phyloP scores from a whole-genome alignment of 2,329 filamentous ascomycete genomes.

The Colletotrichum cereale region DNA sequence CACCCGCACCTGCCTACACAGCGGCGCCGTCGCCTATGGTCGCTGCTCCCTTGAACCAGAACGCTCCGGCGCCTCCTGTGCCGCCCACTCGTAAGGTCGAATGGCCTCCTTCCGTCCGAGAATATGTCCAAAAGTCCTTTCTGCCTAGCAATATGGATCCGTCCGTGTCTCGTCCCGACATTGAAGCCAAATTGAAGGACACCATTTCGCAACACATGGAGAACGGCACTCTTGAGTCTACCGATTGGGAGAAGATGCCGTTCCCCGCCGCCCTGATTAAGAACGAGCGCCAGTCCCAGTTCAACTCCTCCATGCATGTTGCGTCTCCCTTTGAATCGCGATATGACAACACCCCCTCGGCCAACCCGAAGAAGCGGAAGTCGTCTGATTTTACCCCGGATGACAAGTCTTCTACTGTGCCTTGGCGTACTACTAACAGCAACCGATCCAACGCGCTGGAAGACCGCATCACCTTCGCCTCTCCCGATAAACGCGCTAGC shows the following conservation, averaged over 20 bases:
- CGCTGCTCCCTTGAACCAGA: conserved; percentile 42
- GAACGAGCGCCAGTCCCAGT: conserved; percentile 71
- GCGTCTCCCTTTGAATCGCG: conserved; percentile 43
- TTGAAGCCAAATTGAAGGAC: conserved; percentile 86
- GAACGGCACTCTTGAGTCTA: conserved; percentile 74
- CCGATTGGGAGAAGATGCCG: conserved; percentile 87
- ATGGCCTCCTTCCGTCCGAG: conserved; percentile 86
- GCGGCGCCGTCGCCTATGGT: conserved; percentile 43
- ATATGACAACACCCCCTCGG: conserved; percentile 44
- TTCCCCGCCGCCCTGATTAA: conserved; percentile 87
- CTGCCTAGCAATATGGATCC: conserved; percentile 76
- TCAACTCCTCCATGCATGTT: conserved; percentile 52
- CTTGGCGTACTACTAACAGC: conserved; percentile 81
- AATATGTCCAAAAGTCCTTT: conserved; percentile 92
- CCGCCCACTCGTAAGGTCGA: conserved; percentile 71
- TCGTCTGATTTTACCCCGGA: conserved; percentile 73
- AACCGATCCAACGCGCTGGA: conserved; percentile 66
- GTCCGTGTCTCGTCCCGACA: conserved; percentile 74
- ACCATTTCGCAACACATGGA: conserved; percentile 88
- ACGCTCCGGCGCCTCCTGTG: conserved; percentile 39
- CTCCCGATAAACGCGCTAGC: conserved; percentile 59
- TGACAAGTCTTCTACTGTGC: conserved; percentile 67
- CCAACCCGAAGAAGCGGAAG: conserved; percentile 82
- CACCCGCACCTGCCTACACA: conserved; percentile 44
- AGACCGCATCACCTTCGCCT: conserved; percentile 78